Evolutionary conservation across 345 rosid genomes (phyloP).

Genomic region (Syzygium oleosum): DNA sequence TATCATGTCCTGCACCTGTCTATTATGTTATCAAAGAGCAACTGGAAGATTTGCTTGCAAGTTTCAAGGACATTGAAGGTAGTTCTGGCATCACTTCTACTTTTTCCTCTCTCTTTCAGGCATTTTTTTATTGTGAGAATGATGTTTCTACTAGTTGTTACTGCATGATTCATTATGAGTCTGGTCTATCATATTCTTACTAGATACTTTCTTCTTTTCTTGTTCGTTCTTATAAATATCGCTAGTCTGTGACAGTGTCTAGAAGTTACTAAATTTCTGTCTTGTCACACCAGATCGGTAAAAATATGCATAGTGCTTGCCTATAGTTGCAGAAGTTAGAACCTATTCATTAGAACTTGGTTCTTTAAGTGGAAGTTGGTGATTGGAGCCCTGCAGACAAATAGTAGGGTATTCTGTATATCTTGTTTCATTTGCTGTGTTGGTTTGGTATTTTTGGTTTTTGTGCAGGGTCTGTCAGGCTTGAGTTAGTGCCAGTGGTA

Average conservation of each 20-base stretch:
- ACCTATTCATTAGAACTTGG: background rate
- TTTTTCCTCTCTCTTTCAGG: background rate
- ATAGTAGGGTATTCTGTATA: background rate
- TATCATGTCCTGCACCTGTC: conserved; percentile 56
- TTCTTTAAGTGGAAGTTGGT: background rate
- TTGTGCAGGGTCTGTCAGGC: background rate
- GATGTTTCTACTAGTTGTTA: background rate
- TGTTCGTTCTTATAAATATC: background rate
- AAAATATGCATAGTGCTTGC: background rate
- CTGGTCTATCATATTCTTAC: background rate
- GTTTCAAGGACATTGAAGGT: conserved; percentile 43
- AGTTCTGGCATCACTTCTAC: background rate
- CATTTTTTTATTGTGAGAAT: background rate
- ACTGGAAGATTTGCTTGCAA: conserved; percentile 29
- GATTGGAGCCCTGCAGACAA: background rate
- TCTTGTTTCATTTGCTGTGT: background rate
- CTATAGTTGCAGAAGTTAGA: background rate
- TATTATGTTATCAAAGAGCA: conserved; percentile 53
- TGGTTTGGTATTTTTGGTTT: background rate
- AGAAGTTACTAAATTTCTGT: background rate
- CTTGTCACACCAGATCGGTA: background rate
- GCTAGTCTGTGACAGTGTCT: background rate
- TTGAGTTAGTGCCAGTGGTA: background rate
- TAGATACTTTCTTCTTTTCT: background rate
- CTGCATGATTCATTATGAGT: background rate